phyloP scores from a whole-genome alignment of 768 basidiomycete species.

The Mycena epipterygia region DNA sequence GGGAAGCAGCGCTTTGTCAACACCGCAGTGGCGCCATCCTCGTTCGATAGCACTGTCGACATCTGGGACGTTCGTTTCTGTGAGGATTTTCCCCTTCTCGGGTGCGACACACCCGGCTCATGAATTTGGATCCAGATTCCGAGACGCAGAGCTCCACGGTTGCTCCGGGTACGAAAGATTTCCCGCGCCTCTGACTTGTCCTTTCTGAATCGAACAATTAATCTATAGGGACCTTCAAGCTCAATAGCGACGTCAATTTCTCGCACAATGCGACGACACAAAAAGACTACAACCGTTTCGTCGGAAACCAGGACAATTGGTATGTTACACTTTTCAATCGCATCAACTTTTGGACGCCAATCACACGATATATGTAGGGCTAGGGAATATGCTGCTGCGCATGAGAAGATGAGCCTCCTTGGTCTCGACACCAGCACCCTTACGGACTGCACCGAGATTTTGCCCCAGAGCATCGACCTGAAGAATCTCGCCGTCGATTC shows the following conservation, averaged over 20 bases:
- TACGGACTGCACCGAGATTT: too few species aligned
- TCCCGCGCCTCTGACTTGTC: too few species aligned
- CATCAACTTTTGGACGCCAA: too few species aligned
- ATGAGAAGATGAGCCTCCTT: too few species aligned
- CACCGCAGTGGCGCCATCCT: neutral
- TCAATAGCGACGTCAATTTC: slow-evolving; percentile 11
- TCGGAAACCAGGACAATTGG: neutral
- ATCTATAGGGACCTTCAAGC: neutral
- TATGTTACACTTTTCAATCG: neutral
- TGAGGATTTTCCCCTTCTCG: neutral
- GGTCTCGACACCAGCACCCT: too few species aligned
- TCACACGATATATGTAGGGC: too few species aligned
- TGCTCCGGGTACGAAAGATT: neutral
- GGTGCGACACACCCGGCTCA: neutral
- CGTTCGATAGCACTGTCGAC: slow-evolving; percentile 7
- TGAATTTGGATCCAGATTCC: neutral
- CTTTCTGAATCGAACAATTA: too few species aligned
- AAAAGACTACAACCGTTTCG: neutral
- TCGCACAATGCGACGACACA: slow-evolving; percentile 1
- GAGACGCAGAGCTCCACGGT: slow-evolving; percentile 1
- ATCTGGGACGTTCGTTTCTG: slow-evolving; percentile 12
- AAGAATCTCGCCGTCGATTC: too few species aligned
- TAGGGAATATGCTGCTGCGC: too few species aligned
- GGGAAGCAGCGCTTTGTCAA: slow-evolving; percentile 16
- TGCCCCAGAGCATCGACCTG: too few species aligned